Percentiles rank a stretch among this genome's conserved stretches.
Evolutionary conservation across 495 filamentous ascomycete species (phyloP).

Genomic region (Penicillium coprophilum): DNA sequence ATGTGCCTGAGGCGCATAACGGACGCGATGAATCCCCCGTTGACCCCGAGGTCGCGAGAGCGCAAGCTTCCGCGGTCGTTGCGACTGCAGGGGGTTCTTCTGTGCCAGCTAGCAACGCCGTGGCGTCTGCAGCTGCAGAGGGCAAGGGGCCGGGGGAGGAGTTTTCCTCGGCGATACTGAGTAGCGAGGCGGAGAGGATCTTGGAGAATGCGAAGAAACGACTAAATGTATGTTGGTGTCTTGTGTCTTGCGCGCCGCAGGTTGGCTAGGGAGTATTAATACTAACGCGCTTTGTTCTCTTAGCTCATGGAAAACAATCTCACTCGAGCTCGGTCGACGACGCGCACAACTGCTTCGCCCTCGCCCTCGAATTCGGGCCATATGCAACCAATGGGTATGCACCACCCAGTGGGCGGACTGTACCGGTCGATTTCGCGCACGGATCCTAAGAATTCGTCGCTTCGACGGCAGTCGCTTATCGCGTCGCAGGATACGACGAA

Average conservation of each 20-base stretch:
- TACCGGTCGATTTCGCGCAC: constrained; percentile 46
- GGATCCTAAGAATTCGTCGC: constrained; percentile 36
- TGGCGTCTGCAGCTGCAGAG: constrained; percentile 29
- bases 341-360: constrained; percentile 58
- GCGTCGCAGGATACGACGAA: constrained; percentile 35
- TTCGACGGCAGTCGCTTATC: constrained; percentile 43
- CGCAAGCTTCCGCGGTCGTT: constrained; percentile 5
- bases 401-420: constrained; percentile 39
- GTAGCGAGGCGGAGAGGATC: constrained; percentile 81
- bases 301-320: constrained; percentile 93
- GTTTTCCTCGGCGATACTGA: constrained; percentile 71
- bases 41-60: constrained; percentile 10
- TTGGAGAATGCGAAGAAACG: constrained; percentile 87
- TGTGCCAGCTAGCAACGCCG: constrained; percentile 14
- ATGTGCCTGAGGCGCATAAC: constrained; percentile 21
- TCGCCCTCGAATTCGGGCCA: constrained; percentile 26
- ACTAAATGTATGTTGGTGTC: constrained; percentile 64
- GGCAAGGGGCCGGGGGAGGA: constrained; percentile 44
- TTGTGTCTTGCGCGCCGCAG: background rate
- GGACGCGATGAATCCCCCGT: constrained; percentile 15
- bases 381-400: constrained; percentile 24
- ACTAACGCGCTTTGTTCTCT: constrained; percentile 16
- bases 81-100: background rate
- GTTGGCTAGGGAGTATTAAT: constrained; percentile 6
- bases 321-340: constrained; percentile 72